These are phyloP conservation scores for Scenedesmus sp. DNA, from an alignment of 163 green algal species.

Conservation along the genomic window DNA sequence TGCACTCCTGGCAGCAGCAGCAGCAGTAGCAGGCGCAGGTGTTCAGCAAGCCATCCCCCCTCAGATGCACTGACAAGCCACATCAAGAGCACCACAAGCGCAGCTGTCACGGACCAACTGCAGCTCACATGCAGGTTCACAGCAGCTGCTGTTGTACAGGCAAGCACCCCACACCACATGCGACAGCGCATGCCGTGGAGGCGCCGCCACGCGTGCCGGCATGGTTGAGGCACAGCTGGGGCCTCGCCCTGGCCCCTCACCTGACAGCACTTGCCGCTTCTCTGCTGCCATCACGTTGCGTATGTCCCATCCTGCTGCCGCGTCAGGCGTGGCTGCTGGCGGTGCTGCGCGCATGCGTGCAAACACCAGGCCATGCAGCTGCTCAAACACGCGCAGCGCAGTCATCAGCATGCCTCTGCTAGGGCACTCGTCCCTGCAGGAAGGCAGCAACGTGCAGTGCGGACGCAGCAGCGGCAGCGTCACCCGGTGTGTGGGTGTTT, in stretches of 20 bases:
- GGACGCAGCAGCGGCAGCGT: neutral
- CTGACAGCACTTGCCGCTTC: conserved; percentile 56
- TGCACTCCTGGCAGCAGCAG: conserved; percentile 68
- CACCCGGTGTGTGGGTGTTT: neutral
- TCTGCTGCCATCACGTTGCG: conserved; percentile 69
- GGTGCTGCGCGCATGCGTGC: conserved; percentile 26
- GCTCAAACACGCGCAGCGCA: conserved; percentile 67
- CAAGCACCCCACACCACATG: neutral
- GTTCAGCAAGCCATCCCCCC: neutral
- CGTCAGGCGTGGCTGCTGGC: neutral
- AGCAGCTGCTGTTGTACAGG: neutral
- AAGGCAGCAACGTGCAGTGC: neutral
- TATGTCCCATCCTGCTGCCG: conserved; percentile 68
- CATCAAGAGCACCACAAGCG: neutral
- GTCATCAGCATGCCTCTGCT: conserved; percentile 77
- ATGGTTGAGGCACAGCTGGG: too few species aligned
- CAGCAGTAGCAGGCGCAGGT: neutral
- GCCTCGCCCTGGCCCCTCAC: neutral
- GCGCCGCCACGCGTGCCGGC: too few species aligned
- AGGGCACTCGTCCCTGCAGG: conserved; percentile 78
- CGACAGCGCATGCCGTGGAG: neutral
- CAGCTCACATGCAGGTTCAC: neutral
- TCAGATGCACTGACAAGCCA: too few species aligned
- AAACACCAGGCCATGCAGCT: conserved; percentile 66
- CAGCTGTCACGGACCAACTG: neutral